Base-by-base conservation (phyloP, 768 basidiomycete genomes). In the Pisolithus sp. region DNA sequence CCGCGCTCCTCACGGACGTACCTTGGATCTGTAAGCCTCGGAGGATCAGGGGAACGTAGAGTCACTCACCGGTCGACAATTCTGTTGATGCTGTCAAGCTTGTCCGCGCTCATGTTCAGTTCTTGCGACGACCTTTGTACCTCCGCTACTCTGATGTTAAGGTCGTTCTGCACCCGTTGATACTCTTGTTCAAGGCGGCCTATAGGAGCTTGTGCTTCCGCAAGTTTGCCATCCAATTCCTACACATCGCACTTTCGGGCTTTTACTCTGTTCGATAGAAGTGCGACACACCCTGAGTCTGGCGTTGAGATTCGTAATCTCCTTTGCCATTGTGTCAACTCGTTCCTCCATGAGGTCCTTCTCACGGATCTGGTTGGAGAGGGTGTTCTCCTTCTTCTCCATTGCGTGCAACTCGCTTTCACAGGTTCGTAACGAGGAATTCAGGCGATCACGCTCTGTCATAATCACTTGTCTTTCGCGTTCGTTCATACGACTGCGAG, bases 1-100 rank as follows among this genome's bases (percentile, higher is more conserved):
- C 74, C 78, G 30, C 82, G 79, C 59, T 82, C 85, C 38, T 85
- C 82, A 47, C 81, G 80, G 51, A 85, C 74, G 64, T 93, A 93
- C 54, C 93, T 95, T 46, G 34, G 24, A 9, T 49, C 28, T 31
- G 17, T 49, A 6, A 36, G 41, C 24, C 41, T 7, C 13, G 9
- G 5, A 39, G 41, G 45, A 44, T 12, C 10, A 30, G 43, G 26
- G n/a, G 13, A 13, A 9, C 46, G 38, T n/a, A 31, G 15, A 7
- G 12, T 13, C 26, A 57, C 74, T 47, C 61, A 87, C 88, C 80
- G 73, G 58, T 89, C 86, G 23, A 90, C 73, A 24, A 68, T 70
- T 61, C 81, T 82, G 64, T 81, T 85, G 49, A 77, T 75, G 38
- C 72, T 73, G 10, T 75, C 75, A 15, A 91, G 74, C 55, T 76